phyloP scores from a whole-genome alignment of 108 stramenopile species.

The Skeletonema grethae region DNA sequence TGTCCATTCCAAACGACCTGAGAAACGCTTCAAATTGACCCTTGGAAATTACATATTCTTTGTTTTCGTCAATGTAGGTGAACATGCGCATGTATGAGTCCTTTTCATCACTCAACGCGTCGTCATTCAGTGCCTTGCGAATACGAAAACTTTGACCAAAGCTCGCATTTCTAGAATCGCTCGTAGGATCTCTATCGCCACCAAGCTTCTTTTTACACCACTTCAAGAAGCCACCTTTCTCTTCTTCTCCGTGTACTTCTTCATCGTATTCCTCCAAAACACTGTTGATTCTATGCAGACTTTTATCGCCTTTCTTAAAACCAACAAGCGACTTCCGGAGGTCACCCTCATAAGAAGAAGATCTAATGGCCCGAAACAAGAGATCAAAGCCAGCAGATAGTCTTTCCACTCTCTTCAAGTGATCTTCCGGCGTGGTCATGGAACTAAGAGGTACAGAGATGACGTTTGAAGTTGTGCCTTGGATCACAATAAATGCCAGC shows the following conservation, averaged over 20 bases:
- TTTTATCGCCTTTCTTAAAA: background rate
- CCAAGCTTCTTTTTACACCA: background rate
- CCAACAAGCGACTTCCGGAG: background rate
- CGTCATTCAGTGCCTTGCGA: background rate
- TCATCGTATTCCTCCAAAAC: constrained; percentile 10
- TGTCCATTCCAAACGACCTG: constrained; percentile 12
- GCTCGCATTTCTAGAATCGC: background rate
- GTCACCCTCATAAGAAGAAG: constrained; percentile 5
- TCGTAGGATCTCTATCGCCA: background rate
- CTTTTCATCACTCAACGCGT: constrained; percentile 1
- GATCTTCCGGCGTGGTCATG: constrained; percentile 53
- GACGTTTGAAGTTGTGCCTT: constrained; percentile 39
- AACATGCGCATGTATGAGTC: background rate
- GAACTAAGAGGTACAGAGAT: constrained; percentile 46
- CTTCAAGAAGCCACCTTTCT: background rate
- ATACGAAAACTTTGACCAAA: background rate
- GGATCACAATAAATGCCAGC: constrained; percentile 37
- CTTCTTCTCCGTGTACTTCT: background rate
- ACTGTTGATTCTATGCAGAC: background rate
- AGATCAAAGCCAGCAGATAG: constrained; percentile 37
- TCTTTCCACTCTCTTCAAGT: constrained; percentile 14
- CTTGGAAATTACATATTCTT: background rate
- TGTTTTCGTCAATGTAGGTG: constrained; percentile 1
- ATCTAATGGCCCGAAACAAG: constrained; percentile 16
- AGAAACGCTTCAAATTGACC: constrained; percentile 9